A percentile compares a stretch with the other conserved stretches of the same genome.
phyloP scores from a whole-genome alignment of 257 asterid species.

The Striga asiatica region DNA sequence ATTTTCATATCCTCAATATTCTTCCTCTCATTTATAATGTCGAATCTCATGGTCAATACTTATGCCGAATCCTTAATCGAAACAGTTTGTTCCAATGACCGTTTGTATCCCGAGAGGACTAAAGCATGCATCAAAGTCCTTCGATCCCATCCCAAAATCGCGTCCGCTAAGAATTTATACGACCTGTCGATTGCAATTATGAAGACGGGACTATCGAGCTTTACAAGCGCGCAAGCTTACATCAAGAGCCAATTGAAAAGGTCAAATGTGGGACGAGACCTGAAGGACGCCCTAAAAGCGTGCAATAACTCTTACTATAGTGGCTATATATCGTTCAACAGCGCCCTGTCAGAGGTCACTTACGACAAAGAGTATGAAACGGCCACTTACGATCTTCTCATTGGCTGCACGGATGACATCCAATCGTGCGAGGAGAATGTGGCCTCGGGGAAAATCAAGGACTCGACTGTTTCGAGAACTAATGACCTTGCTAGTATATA shows the following conservation, averaged over 20 bases:
- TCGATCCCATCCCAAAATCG: background rate
- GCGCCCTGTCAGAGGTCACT: constrained; percentile 9
- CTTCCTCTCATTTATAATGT: background rate
- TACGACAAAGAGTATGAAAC: background rate
- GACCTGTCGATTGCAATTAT: background rate
- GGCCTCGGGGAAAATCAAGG: background rate
- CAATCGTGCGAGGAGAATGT: background rate
- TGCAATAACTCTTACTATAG: background rate
- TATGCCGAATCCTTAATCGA: background rate
- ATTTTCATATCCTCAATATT: background rate
- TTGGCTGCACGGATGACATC: constrained; percentile 13
- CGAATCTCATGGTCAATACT: background rate
- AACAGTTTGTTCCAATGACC: background rate
- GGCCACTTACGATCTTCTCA: constrained; percentile 18
- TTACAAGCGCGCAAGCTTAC: background rate
- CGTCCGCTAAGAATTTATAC: background rate
- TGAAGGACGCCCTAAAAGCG: background rate
- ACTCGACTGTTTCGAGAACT: constrained; percentile 1
- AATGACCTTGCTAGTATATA: background rate
- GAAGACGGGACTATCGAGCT: constrained; percentile 12
- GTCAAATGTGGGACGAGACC: background rate
- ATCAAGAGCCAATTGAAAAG: background rate
- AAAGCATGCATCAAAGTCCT: constrained; percentile 9
- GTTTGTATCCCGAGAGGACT: background rate
- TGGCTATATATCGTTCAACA: background rate